A percentile compares a stretch with the other conserved stretches of the same genome.
These are phyloP conservation scores for Paecilomyces sp. DNA, from an alignment of 2,329 filamentous ascomycete species.

Conservation along the genomic window DNA sequence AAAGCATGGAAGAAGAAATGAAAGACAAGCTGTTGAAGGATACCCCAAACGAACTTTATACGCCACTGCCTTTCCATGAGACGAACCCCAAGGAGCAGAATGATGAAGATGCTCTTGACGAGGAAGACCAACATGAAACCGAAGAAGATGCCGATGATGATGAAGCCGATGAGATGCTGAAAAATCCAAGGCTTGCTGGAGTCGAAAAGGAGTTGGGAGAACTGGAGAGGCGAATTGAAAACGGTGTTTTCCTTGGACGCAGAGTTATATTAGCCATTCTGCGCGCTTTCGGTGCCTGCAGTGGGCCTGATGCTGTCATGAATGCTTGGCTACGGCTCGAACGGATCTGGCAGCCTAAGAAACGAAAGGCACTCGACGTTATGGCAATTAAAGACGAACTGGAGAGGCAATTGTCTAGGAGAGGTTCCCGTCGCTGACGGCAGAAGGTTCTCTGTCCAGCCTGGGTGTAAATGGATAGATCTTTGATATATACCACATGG, in stretches of 20 bases:
- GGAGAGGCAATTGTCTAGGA: slow-evolving; percentile 24
- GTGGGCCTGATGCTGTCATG: slow-evolving; percentile 27
- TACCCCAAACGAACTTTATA: slow-evolving; percentile 14
- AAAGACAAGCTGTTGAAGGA: slow-evolving; percentile 1
- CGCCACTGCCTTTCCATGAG: slow-evolving; percentile 14
- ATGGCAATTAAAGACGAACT: slow-evolving; percentile 30
- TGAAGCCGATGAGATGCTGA: slow-evolving; percentile 4
- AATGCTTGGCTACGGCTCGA: slow-evolving; percentile 33
- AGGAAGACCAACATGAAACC: slow-evolving; percentile 3
- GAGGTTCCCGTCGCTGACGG: background rate
- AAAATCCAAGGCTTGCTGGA: background rate
- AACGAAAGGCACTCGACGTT: slow-evolving; percentile 28
- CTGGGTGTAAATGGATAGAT: background rate
- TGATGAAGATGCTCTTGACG: slow-evolving; percentile 5
- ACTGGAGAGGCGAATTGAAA: slow-evolving; percentile 26
- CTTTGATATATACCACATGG: background rate
- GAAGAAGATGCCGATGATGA: slow-evolving; percentile 2
- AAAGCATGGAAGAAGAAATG: slow-evolving; percentile 1
- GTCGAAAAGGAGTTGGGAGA: slow-evolving; percentile 12
- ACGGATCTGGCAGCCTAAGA: slow-evolving; percentile 31
- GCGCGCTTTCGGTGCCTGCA: slow-evolving; percentile 32
- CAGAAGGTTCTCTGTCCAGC: background rate
- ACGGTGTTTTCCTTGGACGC: slow-evolving; percentile 35
- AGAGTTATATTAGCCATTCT: slow-evolving; percentile 32
- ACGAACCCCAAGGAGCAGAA: slow-evolving; percentile 1